phyloP scores from a whole-genome alignment of 2,329 filamentous ascomycete species.

The Byssoonygena ceratinophila region DNA sequence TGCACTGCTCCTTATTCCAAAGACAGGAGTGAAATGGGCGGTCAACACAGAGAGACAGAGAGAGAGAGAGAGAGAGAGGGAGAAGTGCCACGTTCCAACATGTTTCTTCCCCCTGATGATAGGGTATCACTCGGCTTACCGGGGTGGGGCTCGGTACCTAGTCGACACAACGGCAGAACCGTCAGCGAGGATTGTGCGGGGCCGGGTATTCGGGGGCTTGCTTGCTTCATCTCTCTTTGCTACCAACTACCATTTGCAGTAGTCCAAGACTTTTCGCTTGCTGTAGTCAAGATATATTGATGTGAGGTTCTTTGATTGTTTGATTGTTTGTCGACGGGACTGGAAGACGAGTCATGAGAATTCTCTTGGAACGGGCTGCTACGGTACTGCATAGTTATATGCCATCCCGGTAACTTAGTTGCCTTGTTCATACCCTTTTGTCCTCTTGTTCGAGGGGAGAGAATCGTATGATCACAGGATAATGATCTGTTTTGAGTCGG shows the following conservation, averaged over 20 bases:
- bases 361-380: no score
- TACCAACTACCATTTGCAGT: background rate
- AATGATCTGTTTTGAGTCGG: background rate
- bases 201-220: background rate
- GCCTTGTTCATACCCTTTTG: no score
- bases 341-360: background rate
- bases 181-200: background rate
- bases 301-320: background rate
- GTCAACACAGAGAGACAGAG: no score
- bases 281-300: background rate
- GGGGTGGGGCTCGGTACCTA: background rate
- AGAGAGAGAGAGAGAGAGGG: no score
- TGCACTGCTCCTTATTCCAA: background rate
- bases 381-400: no score
- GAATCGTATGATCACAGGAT: slow-evolving; percentile 2
- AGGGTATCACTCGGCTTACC: slow-evolving; percentile 7
- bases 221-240: background rate
- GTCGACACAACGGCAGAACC: background rate
- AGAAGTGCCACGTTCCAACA: background rate
- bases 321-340: background rate
- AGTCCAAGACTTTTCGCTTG: background rate
- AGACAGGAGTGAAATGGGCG: no score
- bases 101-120: slow-evolving; percentile 4
- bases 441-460: background rate
- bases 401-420: no score